Base-by-base conservation (phyloP, 805 yeast species). In the Zygotorulaspora chibaensis region DNA sequence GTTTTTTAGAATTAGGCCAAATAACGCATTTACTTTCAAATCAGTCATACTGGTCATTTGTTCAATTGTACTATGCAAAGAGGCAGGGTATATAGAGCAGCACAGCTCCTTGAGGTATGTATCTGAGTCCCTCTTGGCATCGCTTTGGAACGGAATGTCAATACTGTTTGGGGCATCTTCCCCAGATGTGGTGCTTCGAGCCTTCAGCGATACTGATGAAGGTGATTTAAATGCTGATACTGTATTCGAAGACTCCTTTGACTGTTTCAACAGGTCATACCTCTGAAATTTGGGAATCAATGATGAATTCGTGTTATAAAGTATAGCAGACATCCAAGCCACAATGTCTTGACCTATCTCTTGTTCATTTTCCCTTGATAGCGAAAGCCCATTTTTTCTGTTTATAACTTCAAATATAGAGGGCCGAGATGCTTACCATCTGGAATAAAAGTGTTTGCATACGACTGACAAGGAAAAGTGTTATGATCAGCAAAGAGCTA, bases 231-330 rank as follows among this genome's bases (percentile, higher is more conserved):
- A 33, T n/a, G 16, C 16, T n/a, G 12, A 4, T 16, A n/a, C 8
- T 16, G 36, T n/a, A 33, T 33, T 16, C 12, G 45, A 18, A 18
- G 16, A 28, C 11, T 20, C 33, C 26, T 43, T 42, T 38, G 16
- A 34, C 20, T 42, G 42, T 31, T 46, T 45, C 29, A 40, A 29
- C 23, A 40, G 43, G 42, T 43, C 49, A 38, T 57, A 52, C 36
- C 57, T 51, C 43, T 62, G 67, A 20, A 52, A 59, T 38, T 53
- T 56, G 8, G 62, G 58, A 11, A 63, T 53, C 11, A 61, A 45
- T 15, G 52, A 56, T 10, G 67, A 62, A 36, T 55, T 64, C 10
- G 65, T 56, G 40, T 61, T 62, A 44, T 64, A 64, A 10, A 58
- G 48, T 15, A 64, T 61, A 9, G 48, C 36, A 5, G 42, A 47